phyloP scores from a whole-genome alignment of 2,329 filamentous ascomycete genomes.

The Trichoderma arundinaceum region DNA sequence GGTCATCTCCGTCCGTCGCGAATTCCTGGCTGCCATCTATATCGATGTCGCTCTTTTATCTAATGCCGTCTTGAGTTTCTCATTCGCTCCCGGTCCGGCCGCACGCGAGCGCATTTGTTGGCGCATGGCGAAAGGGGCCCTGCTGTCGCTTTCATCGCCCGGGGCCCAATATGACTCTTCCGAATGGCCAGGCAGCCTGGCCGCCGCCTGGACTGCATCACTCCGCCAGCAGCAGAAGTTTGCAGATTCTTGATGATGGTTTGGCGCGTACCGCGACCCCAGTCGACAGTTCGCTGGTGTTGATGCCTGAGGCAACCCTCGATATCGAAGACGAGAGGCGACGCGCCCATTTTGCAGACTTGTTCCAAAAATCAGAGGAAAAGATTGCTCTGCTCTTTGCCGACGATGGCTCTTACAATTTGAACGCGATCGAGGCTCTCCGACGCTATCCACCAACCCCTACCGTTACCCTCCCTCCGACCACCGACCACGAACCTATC shows the following conservation, averaged over 20 bases:
- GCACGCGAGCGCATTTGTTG: constrained; percentile 57
- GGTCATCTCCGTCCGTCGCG: constrained; percentile 47
- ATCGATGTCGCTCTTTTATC: constrained; percentile 57
- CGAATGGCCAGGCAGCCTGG: constrained; percentile 71
- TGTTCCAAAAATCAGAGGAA: constrained; percentile 78
- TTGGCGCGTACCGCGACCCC: constrained; percentile 57
- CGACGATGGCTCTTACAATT: constrained; percentile 60
- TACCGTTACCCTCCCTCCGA: constrained; percentile 55
- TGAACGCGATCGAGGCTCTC: constrained; percentile 60
- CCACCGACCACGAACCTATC: constrained; percentile 64
- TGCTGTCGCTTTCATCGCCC: constrained; percentile 55
- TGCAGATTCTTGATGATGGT: constrained; percentile 67
- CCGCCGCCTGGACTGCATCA: constrained; percentile 61
- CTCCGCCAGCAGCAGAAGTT: constrained; percentile 54
- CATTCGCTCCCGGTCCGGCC: constrained; percentile 54
- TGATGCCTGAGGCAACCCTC: constrained; percentile 65
- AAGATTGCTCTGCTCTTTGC: constrained; percentile 78
- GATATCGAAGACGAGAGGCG: constrained; percentile 72
- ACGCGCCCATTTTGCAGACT: constrained; percentile 75
- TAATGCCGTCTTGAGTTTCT: constrained; percentile 56
- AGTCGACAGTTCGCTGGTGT: constrained; percentile 54
- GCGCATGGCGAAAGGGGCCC: constrained; percentile 63
- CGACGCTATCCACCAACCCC: constrained; percentile 49
- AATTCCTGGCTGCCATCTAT: constrained; percentile 56
- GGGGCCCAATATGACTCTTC: constrained; percentile 67